Evolutionary conservation across 441 rosid species (phyloP).

Genomic region (Francoa sonchifolia): DNA sequence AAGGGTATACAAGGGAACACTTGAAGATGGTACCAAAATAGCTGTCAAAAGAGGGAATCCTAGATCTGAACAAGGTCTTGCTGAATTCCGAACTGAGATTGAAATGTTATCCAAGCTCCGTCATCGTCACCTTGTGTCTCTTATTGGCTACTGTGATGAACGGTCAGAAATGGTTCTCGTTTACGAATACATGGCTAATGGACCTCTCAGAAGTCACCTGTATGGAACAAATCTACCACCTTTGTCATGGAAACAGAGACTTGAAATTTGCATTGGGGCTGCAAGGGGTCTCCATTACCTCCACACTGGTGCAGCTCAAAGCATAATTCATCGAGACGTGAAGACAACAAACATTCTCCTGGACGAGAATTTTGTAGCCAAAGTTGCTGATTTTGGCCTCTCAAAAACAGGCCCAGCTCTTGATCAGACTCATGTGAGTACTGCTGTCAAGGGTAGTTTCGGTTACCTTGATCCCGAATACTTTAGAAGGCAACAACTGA

Average conservation of each 20-base stretch:
- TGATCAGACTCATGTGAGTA: constrained; percentile 94
- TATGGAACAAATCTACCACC: constrained; percentile 81
- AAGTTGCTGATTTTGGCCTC: constrained; percentile 96
- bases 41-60: constrained; percentile 98
- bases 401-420: constrained; percentile 88
- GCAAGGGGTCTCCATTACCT: constrained; percentile 92
- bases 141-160: constrained; percentile 94
- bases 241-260: constrained; percentile 81
- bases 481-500: constrained; percentile 89
- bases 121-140: constrained; percentile 91
- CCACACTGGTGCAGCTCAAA: constrained; percentile 89
- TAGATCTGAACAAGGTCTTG: constrained; percentile 93
- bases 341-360: constrained; percentile 91
- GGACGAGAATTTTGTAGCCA: constrained; percentile 86
- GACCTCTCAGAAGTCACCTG: constrained; percentile 88
- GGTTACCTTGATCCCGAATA: constrained; percentile 96
- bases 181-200: constrained; percentile 99
- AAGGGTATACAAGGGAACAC: constrained; percentile 77
- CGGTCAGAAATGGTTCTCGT: constrained; percentile 90
- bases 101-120: constrained; percentile 95
- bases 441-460: constrained; percentile 97
- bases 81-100: constrained; percentile 94
- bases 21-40: constrained; percentile 74
- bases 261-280: constrained; percentile 92
- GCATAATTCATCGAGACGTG: constrained; percentile 93